Evolutionary conservation across 305 asterid genomes (phyloP).

Genomic region (Nicotiana rustica): DNA sequence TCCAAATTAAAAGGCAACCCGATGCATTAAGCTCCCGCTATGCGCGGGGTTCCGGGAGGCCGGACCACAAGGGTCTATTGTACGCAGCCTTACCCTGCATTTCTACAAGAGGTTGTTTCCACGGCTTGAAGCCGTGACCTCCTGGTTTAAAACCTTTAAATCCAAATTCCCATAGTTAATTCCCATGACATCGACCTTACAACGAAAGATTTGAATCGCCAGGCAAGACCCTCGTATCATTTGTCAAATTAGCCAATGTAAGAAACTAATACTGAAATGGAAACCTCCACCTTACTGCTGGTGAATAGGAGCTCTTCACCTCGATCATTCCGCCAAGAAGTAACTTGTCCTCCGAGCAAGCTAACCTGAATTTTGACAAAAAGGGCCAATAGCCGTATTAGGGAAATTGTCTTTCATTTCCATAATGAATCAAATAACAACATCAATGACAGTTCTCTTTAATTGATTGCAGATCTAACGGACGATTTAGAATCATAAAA

Average conservation of each 20-base stretch:
- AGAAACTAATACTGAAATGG: background rate
- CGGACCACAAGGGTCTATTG: too few relatives aligned
- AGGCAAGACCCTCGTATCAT: background rate
- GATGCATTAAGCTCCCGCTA: too few relatives aligned
- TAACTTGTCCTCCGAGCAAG: constrained; percentile 87
- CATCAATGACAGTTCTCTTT: background rate
- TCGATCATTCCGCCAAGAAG: constrained; percentile 90
- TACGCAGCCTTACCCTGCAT: too few relatives aligned
- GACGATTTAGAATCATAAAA: constrained; percentile 28
- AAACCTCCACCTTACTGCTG: constrained; percentile 77
- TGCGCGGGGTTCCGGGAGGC: too few relatives aligned
- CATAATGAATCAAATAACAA: constrained; percentile 13
- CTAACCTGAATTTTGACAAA: constrained; percentile 62
- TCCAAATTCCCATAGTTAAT: background rate
- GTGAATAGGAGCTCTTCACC: constrained; percentile 97
- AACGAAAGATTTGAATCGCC: background rate
- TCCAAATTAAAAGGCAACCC: too few relatives aligned
- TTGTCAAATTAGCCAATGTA: background rate
- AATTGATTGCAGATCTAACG: constrained; percentile 11
- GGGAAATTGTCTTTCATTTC: constrained; percentile 21
- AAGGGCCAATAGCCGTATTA: constrained; percentile 34
- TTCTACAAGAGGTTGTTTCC: too few relatives aligned
- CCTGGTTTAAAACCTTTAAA: too few relatives aligned
- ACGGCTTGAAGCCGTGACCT: too few relatives aligned
- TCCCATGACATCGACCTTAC: background rate